These are phyloP conservation scores for Aphanomyces stellatus DNA, from an alignment of 352 stramenopile genomes.

Conservation along the genomic window DNA sequence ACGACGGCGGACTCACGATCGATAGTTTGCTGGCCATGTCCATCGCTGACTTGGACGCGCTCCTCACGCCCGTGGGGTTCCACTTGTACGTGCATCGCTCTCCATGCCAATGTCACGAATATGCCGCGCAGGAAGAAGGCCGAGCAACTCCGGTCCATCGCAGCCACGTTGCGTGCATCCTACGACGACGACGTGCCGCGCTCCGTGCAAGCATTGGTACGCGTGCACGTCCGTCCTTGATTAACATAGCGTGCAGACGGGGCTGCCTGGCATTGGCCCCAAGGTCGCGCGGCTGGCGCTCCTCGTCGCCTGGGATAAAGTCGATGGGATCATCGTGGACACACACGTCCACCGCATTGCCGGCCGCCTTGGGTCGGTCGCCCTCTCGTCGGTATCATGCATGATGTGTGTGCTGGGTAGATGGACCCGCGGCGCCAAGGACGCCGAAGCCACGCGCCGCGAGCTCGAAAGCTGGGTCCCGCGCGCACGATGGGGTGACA, in stretches of 20 bases:
- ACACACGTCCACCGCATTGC: constrained; percentile 68
- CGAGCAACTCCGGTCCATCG: constrained; percentile 47
- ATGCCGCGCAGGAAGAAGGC: constrained; percentile 57
- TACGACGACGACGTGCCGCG: constrained; percentile 44
- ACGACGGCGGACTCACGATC: constrained; percentile 42
- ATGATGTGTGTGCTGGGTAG: not conserved
- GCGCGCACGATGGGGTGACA: constrained; percentile 37
- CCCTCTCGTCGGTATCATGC: not conserved
- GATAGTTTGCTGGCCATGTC: constrained; percentile 27
- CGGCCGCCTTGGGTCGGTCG: constrained; percentile 47
- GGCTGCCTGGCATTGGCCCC: constrained; percentile 53
- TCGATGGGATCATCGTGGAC: constrained; percentile 68
- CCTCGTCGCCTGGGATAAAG: constrained; percentile 49
- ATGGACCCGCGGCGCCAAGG: not conserved
- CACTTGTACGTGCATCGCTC: no score
- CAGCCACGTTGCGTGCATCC: constrained; percentile 28
- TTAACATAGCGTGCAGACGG: not conserved
- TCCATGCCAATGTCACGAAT: no score
- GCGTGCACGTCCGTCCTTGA: no score
- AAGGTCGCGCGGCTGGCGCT: constrained; percentile 66
- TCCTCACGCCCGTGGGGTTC: constrained; percentile 62
- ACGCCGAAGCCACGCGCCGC: constrained; percentile 28
- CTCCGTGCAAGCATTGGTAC: constrained; percentile 32
- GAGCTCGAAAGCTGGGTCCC: constrained; percentile 55
- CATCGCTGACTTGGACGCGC: constrained; percentile 32